Conservation (phyloP, 306 rosid species). For the Prinsepia uniflora region DNA sequence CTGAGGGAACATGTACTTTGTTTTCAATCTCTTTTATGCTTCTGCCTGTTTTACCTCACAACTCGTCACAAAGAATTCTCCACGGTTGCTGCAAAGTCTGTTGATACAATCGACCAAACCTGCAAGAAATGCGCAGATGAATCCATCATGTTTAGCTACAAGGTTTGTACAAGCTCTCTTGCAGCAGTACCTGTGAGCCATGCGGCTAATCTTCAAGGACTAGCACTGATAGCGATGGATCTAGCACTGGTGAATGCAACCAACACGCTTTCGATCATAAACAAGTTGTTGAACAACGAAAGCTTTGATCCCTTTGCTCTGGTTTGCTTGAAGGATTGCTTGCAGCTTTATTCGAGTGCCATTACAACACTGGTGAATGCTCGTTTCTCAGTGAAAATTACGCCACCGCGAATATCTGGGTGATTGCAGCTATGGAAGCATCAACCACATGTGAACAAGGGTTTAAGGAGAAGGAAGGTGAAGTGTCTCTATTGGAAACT, state of each 20-base stretch:
- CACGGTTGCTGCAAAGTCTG: not conserved
- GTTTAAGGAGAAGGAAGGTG: slow-evolving; percentile 44
- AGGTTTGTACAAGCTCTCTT: slow-evolving; percentile 41
- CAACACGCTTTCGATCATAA: slow-evolving; percentile 29
- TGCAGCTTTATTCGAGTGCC: slow-evolving; percentile 47
- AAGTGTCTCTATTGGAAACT: slow-evolving; percentile 45
- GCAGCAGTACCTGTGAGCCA: slow-evolving; percentile 40
- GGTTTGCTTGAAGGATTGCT: slow-evolving; percentile 49
- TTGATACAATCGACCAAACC: slow-evolving; percentile 39
- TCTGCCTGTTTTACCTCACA: slow-evolving; percentile 9
- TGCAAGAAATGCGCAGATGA: slow-evolving; percentile 44
- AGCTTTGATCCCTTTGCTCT: slow-evolving; percentile 13
- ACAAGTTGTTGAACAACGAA: slow-evolving; percentile 24
- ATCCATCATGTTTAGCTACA: slow-evolving; percentile 24
- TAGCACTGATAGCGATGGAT: slow-evolving; percentile 56
- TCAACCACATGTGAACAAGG: slow-evolving; percentile 54
- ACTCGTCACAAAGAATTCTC: slow-evolving; percentile 25
- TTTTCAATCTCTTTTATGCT: slow-evolving; percentile 8
- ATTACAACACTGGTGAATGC: slow-evolving; percentile 37
- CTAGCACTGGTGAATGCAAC: slow-evolving; percentile 47
- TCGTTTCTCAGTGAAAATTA: slow-evolving; percentile 37
- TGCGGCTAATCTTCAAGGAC: slow-evolving; percentile 42
- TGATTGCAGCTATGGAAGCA: slow-evolving; percentile 57
- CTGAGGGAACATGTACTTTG: slow-evolving; percentile 9
- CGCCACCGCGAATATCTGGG: slow-evolving; percentile 22